These are phyloP conservation scores for Isoetes taiwanensis DNA, from an alignment of 75 land plant genomes.

Conservation along the genomic window DNA sequence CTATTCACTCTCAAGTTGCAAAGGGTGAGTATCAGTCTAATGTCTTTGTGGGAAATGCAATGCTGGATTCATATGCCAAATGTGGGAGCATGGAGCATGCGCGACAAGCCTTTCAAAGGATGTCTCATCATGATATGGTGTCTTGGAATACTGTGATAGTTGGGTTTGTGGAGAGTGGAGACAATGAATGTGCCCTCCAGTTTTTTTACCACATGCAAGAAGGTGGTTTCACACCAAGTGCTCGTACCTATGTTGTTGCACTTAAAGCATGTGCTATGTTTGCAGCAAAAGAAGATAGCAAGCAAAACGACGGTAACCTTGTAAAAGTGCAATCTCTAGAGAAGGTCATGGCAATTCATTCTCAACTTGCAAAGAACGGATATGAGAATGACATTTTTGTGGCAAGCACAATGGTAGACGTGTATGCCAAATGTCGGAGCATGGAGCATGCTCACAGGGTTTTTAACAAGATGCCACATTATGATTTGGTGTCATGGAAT, in stretches of 20 bases:
- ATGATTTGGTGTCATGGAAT: too few species aligned
- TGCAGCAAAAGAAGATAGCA: neutral
- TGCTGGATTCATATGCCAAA: neutral
- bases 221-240: neutral
- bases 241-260: neutral
- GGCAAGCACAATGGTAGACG: too few species aligned
- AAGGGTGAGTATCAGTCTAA: neutral
- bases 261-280: neutral
- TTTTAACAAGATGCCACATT: too few species aligned
- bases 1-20: neutral
- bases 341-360: neutral
- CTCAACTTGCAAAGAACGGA: neutral
- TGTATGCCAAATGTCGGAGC: too few species aligned
- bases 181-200: neutral
- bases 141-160: neutral
- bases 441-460: too few species aligned
- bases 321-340: neutral
- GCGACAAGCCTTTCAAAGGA: neutral
- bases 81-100: neutral
- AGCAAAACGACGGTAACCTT: neutral
- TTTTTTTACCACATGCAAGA: neutral
- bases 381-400: too few species aligned
- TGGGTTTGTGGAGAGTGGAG: neutral
- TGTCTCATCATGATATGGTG: neutral
- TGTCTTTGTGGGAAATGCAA: neutral